Base-by-base conservation (phyloP, 768 basidiomycete species). In the Tulasnella sp. region DNA sequence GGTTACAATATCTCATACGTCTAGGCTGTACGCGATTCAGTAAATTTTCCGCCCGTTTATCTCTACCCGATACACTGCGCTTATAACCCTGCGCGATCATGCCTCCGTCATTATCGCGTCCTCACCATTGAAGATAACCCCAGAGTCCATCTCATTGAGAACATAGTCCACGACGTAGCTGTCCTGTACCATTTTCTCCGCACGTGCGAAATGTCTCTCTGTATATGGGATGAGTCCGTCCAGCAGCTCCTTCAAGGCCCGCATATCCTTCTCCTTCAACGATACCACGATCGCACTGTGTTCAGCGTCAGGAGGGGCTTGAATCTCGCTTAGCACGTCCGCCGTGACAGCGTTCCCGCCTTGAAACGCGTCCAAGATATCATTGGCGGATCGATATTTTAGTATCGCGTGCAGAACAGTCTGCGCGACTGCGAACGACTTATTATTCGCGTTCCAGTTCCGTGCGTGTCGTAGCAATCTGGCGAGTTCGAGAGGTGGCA, bases 381-480 rank as follows among this genome's bases (percentile, higher is more conserved):
- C 84, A 31, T 87, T 85, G 4, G 85, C 81, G 1, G 82, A 73
- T 27, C 83, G 81, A 62, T 87, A 72, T 70, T 87, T 88, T 62
- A 97, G 70, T 51, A 97, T 72, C 3, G 92, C 84, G 66, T 87
- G 80, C 58, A 99, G 71, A 43, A 97, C 76, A 30, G 74, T 75
- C 72, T 99, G 96, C 5, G 94, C 94, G 45, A 96, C 78, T 17
- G 73, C 75, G 62, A 87, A 86, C 21, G 88, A 92, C 67, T 83
- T 84, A n/a, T 87, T 87, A 62, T 83, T 85, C n/a, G 92, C 82
- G 70, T 98, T 99, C 96, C 96, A 99, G 64, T 86, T 83, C 48
- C 88, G 78, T 45, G 91, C 77, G 70, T 88, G 92, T 17, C 80
- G 79, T 54, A 97, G 74, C 34, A 99, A 77, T 59, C 83, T 82